Percentiles rank a stretch among this genome's conserved stretches.
Evolutionary conservation across 306 rosid genomes (phyloP).

Genomic region (Morella rubra): DNA sequence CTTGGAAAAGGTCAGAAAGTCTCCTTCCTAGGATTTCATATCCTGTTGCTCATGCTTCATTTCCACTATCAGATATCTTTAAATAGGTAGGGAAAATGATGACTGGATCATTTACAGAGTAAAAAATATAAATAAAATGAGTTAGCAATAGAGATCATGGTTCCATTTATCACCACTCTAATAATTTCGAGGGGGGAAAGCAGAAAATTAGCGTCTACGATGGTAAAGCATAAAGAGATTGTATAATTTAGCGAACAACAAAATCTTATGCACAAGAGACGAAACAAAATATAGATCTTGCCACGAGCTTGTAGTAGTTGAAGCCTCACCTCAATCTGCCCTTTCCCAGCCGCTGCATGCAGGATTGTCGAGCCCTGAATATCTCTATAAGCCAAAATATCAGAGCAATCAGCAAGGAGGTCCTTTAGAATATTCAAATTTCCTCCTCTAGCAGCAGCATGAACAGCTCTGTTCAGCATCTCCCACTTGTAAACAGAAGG

Average conservation of each 20-base stretch:
- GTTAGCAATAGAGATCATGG: neutral
- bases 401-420: conserved; percentile 63
- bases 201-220: neutral
- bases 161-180: neutral
- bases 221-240: neutral
- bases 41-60: conserved; percentile 3
- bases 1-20: neutral
- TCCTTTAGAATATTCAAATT: conserved; percentile 67
- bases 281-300: neutral
- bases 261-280: conserved; percentile 1
- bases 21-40: neutral
- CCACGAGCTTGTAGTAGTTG: conserved; percentile 9
- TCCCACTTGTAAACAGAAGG: conserved; percentile 81
- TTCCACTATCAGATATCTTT: neutral
- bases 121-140: neutral
- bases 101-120: neutral
- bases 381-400: conserved; percentile 83
- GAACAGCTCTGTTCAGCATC: conserved; percentile 82
- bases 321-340: conserved; percentile 75
- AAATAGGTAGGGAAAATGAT: neutral
- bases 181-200: too few species aligned
- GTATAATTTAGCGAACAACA: neutral
- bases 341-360: conserved; percentile 96
- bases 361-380: conserved; percentile 73
- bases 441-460: conserved; percentile 97